phyloP scores from a whole-genome alignment of 2,329 filamentous ascomycete genomes.

The Microsporum canis region DNA sequence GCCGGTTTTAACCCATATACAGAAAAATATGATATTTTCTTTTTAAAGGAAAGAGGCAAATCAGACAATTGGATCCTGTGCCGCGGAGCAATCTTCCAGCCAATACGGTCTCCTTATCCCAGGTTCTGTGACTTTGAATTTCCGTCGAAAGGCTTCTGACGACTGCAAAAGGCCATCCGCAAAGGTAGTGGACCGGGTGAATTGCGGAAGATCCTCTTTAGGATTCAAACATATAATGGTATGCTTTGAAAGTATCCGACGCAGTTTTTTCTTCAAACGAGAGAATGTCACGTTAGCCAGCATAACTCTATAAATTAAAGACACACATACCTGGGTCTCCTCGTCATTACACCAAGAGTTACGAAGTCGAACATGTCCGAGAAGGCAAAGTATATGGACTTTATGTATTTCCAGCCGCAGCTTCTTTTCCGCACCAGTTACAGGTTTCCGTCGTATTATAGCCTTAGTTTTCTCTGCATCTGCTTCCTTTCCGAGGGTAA shows the following conservation, averaged over 20 bases:
- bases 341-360: slow-evolving; percentile 84
- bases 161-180: slow-evolving; percentile 66
- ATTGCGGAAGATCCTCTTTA: slow-evolving; percentile 55
- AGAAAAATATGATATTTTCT: neutral
- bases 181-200: slow-evolving; percentile 62
- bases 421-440: slow-evolving; percentile 47
- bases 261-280: slow-evolving; percentile 37
- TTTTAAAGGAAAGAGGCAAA: slow-evolving; percentile 10
- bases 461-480: slow-evolving; percentile 18
- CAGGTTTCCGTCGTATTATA: slow-evolving; percentile 38
- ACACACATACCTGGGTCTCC: slow-evolving; percentile 46
- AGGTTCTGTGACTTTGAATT: slow-evolving; percentile 59
- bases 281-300: neutral
- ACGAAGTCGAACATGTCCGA: slow-evolving; percentile 63
- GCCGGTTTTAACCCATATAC: neutral
- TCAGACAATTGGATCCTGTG: slow-evolving; percentile 42
- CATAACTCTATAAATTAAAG: neutral
- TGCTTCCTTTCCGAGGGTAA: slow-evolving; percentile 27
- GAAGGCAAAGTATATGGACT: slow-evolving; percentile 67
- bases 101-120: slow-evolving; percentile 63
- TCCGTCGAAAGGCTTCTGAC: slow-evolving; percentile 54
- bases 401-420: slow-evolving; percentile 70
- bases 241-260: slow-evolving; percentile 54
- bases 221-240: slow-evolving; percentile 59
- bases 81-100: slow-evolving; percentile 55